Base-by-base conservation (phyloP, 768 basidiomycete genomes). In the Leucosporidium yakuticum region DNA sequence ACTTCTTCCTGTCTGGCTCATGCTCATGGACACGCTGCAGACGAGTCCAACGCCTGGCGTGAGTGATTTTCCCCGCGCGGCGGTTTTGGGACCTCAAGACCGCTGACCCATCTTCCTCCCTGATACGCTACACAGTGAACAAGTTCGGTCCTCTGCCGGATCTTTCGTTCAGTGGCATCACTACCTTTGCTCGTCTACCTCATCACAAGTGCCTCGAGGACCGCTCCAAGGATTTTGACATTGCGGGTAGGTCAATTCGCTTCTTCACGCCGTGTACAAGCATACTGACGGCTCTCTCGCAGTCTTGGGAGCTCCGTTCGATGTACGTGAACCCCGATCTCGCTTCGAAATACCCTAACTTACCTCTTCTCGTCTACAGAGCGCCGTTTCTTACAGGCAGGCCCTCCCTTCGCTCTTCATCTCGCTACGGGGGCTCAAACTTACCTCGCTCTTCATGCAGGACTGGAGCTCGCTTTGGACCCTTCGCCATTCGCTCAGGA, bases 111-210 rank as follows among this genome's bases (percentile, higher is more conserved):
- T 12, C 34, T 36, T 36, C 34, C 34, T 12, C 12, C 17, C 17
- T 15, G 11, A 8, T 3, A 8, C 39, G 39, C 14, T 44, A 19
- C 32, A 23, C 39, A 60, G 59, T 48, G 47, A 64, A 67, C 27
- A 90, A 88, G 77, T 92, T 90, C 72, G 89, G 89, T n/a, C 75
- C 78, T 14, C 87, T 89, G 70, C 81, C 83, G 25, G 90, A 93
- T 78, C 85, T 87, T 51, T 78, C 82, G 7, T 94, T 90, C 80
- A 85, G 88, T 9, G 91, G 92, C 0, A 87, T 90, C 36, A 81
- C 88, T 21, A 83, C 89, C 0, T 95, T 94, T 80, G 88, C 90
- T 25, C 91, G 91, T 74, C 80, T 90, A 20, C 86, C 89, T 2
- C 91, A 90, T 76, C 73, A 81, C 12, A 83, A 84, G 48, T 91